A percentile compares a stretch with the other conserved stretches of the same genome.
These are phyloP conservation scores for Rachicladosporium sp. DNA, from an alignment of 2,329 filamentous ascomycete genomes.

Conservation along the genomic window DNA sequence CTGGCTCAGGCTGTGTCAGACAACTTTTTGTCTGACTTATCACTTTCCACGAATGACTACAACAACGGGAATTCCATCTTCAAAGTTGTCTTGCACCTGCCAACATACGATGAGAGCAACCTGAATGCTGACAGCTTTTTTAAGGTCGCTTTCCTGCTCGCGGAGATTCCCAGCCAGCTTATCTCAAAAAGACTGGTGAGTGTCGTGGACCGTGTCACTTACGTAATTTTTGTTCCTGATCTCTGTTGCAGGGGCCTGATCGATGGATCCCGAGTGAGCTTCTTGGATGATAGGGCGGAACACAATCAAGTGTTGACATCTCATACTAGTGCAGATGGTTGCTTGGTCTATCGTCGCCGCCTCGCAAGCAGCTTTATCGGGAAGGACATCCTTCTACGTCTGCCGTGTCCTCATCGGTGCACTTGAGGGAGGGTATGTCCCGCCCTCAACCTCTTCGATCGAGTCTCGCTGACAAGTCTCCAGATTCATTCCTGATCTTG, in stretches of 20 bases:
- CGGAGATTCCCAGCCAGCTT: constrained; percentile 38
- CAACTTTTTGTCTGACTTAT: constrained; percentile 28
- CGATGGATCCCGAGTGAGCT: constrained; percentile 23
- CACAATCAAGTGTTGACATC: too few species aligned
- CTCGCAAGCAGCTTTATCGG: constrained; percentile 25
- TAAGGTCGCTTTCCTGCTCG: constrained; percentile 32
- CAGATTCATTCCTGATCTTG: too few species aligned
- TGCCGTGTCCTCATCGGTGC: constrained; percentile 14
- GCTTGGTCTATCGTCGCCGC: constrained; percentile 25
- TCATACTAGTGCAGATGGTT: constrained; percentile 17
- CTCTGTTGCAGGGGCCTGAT: constrained; percentile 40
- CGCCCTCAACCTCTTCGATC: constrained; percentile 1
- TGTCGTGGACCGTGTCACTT: too few species aligned
- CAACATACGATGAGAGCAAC: too few species aligned
- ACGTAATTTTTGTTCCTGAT: too few species aligned
- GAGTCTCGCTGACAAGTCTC: too few species aligned
- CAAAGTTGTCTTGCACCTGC: background rate
- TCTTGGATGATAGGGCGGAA: background rate
- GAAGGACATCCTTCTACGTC: constrained; percentile 16
- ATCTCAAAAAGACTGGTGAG: constrained; percentile 36
- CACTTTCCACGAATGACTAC: constrained; percentile 41
- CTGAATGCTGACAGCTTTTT: constrained; percentile 26
- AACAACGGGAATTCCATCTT: constrained; percentile 30
- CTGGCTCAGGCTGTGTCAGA: constrained; percentile 5
- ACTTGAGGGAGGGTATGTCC: constrained; percentile 14